Evolutionary conservation across 1,284 basidiomycete species (phyloP).

Genomic region (Moesziomyces sp.): DNA sequence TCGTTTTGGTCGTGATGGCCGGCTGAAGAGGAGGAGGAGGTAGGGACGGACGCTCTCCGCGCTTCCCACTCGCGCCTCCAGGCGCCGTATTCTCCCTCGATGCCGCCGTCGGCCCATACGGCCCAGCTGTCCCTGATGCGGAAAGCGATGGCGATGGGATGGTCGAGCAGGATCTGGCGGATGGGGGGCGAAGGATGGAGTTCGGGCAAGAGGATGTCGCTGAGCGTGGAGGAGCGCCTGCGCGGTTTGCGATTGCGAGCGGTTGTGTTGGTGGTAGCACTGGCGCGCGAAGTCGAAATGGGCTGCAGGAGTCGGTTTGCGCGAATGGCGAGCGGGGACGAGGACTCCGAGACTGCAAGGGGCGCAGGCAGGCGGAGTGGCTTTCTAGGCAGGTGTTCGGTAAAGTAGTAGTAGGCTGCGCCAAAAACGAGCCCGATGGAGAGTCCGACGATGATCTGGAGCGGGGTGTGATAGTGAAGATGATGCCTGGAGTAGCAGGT

Average conservation of each 20-base stretch:
- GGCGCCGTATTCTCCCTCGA: slow-evolving; percentile 74
- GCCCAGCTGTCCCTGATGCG: slow-evolving; percentile 82
- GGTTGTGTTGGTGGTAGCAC: background rate
- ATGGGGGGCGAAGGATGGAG: slow-evolving; percentile 53
- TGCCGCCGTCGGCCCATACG: slow-evolving; percentile 78
- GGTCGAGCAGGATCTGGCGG: slow-evolving; percentile 72
- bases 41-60: slow-evolving; percentile 51
- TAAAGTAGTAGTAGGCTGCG: slow-evolving; percentile 72
- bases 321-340: slow-evolving; percentile 27
- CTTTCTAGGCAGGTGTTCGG: slow-evolving; percentile 73
- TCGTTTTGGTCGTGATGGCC: background rate
- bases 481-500: slow-evolving; percentile 85
- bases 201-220: slow-evolving; percentile 32
- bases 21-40: slow-evolving; percentile 42
- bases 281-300: slow-evolving; percentile 15
- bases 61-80: slow-evolving; percentile 74
- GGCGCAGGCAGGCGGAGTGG: slow-evolving; percentile 36
- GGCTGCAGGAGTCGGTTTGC: slow-evolving; percentile 30
- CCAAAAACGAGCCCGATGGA: slow-evolving; percentile 76
- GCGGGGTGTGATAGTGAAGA: slow-evolving; percentile 78
- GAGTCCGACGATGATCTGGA: slow-evolving; percentile 80
- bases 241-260: slow-evolving; percentile 18
- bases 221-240: slow-evolving; percentile 23
- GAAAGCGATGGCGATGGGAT: slow-evolving; percentile 76
- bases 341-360: slow-evolving; percentile 34